Base-by-base conservation (phyloP, 1,284 basidiomycete species). In the Tilletiaria anomala region DNA sequence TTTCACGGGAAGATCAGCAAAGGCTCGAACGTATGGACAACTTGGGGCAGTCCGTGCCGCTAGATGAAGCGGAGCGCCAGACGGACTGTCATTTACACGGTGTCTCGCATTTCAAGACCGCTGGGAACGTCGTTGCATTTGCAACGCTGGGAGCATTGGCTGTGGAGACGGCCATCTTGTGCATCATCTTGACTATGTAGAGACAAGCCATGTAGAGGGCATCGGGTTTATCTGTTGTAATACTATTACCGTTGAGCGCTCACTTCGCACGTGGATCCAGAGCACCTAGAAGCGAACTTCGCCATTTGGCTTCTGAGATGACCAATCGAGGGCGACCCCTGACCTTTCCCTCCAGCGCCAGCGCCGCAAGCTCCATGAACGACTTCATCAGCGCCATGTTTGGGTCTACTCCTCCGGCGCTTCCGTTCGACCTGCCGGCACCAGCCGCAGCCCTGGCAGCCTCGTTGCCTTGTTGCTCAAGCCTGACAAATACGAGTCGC, bases 381-480 rank as follows among this genome's bases (percentile, higher is more conserved):
- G 26, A 29, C 26, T n/a, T 8, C 26, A 29, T 29, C n/a, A 29
- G 26, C 10, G n/a, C n/a, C 26, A 29, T 29, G 21, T 39, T 2
- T 21, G 35, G 4, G 42, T 42, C 39, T 35, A 37, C 3, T 19
- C 11, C 22, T 21, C 35, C 20, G 41, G 33, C n/a, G 45, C 40
- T 15, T 34, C 26, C 22, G 43, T 38, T 21, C 21, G 21, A n/a
- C 40, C 35, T 17, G 6, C 4, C 5, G n/a, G n/a, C n/a, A n/a
- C n/a, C n/a, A n/a, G n/a, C n/a, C n/a, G 37, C 19, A 6, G 42
- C 42, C 2, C 19, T 22, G 1, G 31, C 35, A 8, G 32, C 42
- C 2, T 21, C 39, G 22, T 42, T 38, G 5, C 37, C 36, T 6
- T 20, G 36, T 32, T 44, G 34, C 16, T 42, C 46, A 4, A 44